Evolutionary conservation across 129 eudicot species (phyloP).

Genomic region (Centrapalus pauciflorus): DNA sequence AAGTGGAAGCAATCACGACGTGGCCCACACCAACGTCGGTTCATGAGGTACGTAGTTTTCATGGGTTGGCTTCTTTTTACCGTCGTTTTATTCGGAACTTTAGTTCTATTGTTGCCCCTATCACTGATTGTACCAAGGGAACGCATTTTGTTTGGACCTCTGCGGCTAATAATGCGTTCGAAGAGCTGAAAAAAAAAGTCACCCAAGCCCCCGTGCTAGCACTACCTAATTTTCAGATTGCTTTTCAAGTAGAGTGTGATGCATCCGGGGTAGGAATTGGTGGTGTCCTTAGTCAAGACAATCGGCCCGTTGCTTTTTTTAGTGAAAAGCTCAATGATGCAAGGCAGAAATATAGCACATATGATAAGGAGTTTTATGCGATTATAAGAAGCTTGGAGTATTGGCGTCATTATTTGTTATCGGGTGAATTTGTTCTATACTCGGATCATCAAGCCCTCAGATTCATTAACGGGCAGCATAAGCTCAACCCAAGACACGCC

Average conservation of each 20-base stretch:
- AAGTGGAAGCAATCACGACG: too few species aligned
- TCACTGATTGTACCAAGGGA: not conserved
- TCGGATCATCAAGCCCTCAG: not conserved
- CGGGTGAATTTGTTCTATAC: not conserved
- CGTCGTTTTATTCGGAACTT: constrained; percentile 4
- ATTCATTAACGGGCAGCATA: not conserved
- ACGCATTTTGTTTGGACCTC: not conserved
- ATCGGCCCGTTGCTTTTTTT: not conserved
- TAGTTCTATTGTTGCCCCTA: not conserved
- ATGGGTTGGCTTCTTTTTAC: too few species aligned
- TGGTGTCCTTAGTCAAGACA: too few species aligned
- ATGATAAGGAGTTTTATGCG: not conserved
- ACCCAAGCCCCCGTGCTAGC: not conserved
- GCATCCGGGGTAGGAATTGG: not conserved
- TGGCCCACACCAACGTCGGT: too few species aligned
- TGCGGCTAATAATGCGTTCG: not conserved
- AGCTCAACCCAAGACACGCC: not conserved
- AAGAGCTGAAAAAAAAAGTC: not conserved
- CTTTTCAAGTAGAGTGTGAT: not conserved
- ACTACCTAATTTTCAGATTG: not conserved
- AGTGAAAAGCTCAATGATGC: not conserved
- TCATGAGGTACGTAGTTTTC: too few species aligned
- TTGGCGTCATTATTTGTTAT: not conserved
- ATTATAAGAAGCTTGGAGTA: not conserved
- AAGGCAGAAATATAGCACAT: not conserved